A percentile compares a stretch with the other conserved stretches of the same genome.
These are phyloP conservation scores for Sordariomycetes sp. DNA, from an alignment of 2,329 filamentous ascomycete genomes.

Conservation along the genomic window DNA sequence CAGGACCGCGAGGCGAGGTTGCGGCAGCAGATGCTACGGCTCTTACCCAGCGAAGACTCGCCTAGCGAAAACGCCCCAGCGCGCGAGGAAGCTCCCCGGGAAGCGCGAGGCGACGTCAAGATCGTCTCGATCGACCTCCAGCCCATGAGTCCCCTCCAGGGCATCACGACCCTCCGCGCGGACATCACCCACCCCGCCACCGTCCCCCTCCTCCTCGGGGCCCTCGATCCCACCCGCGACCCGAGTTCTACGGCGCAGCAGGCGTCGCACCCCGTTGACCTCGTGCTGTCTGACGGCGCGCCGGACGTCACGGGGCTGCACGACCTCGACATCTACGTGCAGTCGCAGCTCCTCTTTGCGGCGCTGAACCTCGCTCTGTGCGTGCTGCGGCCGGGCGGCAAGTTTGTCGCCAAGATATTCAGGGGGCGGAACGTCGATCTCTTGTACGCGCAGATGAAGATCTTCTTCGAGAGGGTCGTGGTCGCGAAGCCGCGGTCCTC, in stretches of 20 bases:
- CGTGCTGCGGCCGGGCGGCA: conserved; percentile 82
- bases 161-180: conserved; percentile 82
- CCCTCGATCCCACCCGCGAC: conserved; percentile 63
- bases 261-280: conserved; percentile 68
- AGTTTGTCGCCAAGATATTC: conserved; percentile 98
- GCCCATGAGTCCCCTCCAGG: conserved; percentile 85
- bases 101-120: conserved; percentile 60
- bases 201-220: conserved; percentile 73
- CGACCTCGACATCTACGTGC: conserved; percentile 95
- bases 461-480: conserved; percentile 74
- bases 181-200: conserved; percentile 97
- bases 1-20: conserved; percentile 66
- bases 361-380: conserved; percentile 88
- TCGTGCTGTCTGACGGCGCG: conserved; percentile 89
- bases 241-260: conserved; percentile 24
- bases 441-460: conserved; percentile 83
- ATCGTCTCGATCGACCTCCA: conserved; percentile 95
- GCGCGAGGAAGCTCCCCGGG: neutral
- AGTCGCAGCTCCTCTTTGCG: conserved; percentile 87
- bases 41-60: conserved; percentile 20
- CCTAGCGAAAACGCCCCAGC: neutral
- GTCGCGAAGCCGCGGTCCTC: conserved; percentile 91
- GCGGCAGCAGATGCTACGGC: conserved; percentile 43
- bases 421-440: conserved; percentile 89
- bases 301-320: conserved; percentile 95